A percentile compares a stretch with the other conserved stretches of the same genome.
Evolutionary conservation across 2,329 filamentous ascomycete species (phyloP).

Genomic region (Lachnellula cervina): DNA sequence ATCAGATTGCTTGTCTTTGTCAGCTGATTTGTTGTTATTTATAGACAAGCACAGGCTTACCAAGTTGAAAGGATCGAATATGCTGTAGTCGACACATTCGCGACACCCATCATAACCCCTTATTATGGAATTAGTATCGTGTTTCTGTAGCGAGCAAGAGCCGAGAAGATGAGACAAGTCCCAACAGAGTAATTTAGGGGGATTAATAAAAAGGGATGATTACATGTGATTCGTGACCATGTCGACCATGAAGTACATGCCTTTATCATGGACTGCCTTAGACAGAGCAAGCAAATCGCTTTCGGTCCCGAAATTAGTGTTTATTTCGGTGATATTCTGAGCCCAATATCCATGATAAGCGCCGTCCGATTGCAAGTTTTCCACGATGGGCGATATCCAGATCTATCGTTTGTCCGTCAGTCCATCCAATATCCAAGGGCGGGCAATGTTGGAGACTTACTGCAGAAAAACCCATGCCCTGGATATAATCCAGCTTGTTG

Average conservation of each 20-base stretch:
- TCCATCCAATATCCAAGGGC: neutral
- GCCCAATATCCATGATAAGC: conserved; percentile 44
- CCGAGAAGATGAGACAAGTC: too few relatives aligned
- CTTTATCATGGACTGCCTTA: conserved; percentile 39
- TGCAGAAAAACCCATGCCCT: conserved; percentile 39
- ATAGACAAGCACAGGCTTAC: conserved; percentile 13
- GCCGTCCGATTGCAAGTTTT: conserved; percentile 34
- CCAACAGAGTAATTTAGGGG: conserved; percentile 19
- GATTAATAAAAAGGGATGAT: conserved; percentile 1
- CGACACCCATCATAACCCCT: conserved; percentile 24
- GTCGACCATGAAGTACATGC: conserved; percentile 50
- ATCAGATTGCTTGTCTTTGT: conserved; percentile 25
- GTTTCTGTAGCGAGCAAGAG: too few relatives aligned
- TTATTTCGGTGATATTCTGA: conserved; percentile 42
- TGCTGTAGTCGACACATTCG: conserved; percentile 34
- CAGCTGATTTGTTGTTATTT: conserved; percentile 15
- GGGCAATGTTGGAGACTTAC: conserved; percentile 7
- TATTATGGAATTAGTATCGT: neutral
- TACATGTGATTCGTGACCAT: conserved; percentile 45
- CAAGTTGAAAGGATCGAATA: conserved; percentile 37
- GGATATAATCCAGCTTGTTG: conserved; percentile 39
- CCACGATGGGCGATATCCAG: conserved; percentile 42
- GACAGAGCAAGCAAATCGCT: conserved; percentile 43
- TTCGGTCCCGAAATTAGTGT: conserved; percentile 44
- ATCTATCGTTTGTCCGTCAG: conserved; percentile 23